phyloP scores from a whole-genome alignment of 257 asterid species.

The Rehmannia glutinosa region DNA sequence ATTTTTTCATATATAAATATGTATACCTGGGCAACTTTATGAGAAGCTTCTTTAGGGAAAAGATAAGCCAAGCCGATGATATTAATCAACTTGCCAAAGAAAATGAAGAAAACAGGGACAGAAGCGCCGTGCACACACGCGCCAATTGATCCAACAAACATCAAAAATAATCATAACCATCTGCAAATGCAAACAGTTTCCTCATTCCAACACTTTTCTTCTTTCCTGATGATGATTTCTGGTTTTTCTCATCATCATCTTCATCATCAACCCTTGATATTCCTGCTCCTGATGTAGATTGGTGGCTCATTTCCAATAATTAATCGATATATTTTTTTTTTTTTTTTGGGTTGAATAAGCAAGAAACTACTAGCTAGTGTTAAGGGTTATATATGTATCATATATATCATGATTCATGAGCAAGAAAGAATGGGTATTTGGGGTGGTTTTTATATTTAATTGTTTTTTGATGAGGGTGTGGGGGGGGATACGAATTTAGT shows the following conservation, averaged over 20 bases:
- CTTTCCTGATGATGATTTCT: neutral
- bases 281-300: too few relatives aligned
- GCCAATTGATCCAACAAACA: conserved; percentile 68
- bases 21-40: too few relatives aligned
- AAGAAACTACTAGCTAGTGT: too few relatives aligned
- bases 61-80: too few relatives aligned
- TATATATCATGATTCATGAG: too few relatives aligned
- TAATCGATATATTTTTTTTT: neutral
- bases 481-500: conserved; percentile 14
- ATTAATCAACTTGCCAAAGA: too few relatives aligned
- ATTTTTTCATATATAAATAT: too few relatives aligned
- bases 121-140: conserved; percentile 96
- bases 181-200: conserved; percentile 69
- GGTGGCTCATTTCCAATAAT: conserved; percentile 15
- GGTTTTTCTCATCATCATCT: conserved; percentile 5
- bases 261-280: neutral
- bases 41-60: too few relatives aligned
- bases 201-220: conserved; percentile 25
- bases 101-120: conserved; percentile 85
- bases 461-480: neutral
- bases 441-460: too few relatives aligned
- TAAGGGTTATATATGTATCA: too few relatives aligned
- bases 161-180: conserved; percentile 64
- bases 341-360: too few relatives aligned
- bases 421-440: too few relatives aligned